Percentiles rank a stretch among this genome's conserved stretches.
Evolutionary conservation across 441 rosid species (phyloP).

Genomic region (Erysimum cheiri): DNA sequence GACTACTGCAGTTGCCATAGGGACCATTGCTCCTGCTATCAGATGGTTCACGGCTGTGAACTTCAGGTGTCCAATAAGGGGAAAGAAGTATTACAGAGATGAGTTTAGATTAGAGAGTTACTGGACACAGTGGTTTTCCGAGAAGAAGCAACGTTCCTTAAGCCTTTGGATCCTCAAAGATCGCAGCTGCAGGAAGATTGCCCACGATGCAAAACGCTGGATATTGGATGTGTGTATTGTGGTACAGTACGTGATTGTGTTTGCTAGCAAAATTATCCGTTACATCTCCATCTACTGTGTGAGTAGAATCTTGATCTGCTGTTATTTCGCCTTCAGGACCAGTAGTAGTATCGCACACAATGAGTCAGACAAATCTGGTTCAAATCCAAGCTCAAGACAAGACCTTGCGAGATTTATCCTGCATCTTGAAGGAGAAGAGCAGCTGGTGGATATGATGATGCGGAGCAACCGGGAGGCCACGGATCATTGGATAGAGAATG

Average conservation of each 20-base stretch:
- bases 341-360: slow-evolving; percentile 7
- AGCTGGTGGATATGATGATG: slow-evolving; percentile 64
- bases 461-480: slow-evolving; percentile 67
- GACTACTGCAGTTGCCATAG: slow-evolving; percentile 64
- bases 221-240: slow-evolving; percentile 57
- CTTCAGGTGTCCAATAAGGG: slow-evolving; percentile 65
- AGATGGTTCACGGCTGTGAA: slow-evolving; percentile 80
- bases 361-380: slow-evolving; percentile 40
- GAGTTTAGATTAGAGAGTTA: slow-evolving; percentile 65
- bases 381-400: slow-evolving; percentile 43
- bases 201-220: slow-evolving; percentile 43
- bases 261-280: slow-evolving; percentile 68
- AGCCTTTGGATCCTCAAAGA: slow-evolving; percentile 41
- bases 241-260: slow-evolving; percentile 67
- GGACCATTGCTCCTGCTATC: slow-evolving; percentile 73
- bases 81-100: slow-evolving; percentile 38
- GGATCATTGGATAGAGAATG: slow-evolving; percentile 63
- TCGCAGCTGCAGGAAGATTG: slow-evolving; percentile 58
- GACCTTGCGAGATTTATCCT: slow-evolving; percentile 73
- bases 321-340: slow-evolving; percentile 33
- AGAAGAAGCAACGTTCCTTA: slow-evolving; percentile 72
- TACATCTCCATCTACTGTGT: slow-evolving; percentile 57
- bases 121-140: slow-evolving; percentile 68
- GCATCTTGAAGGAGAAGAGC: slow-evolving; percentile 88
- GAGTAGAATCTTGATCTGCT: slow-evolving; percentile 47